Evolutionary conservation across 106 monocot species (phyloP), one percentile per base, ranked within the genome.

Genomic region (Dendrobium officinale): DNA sequence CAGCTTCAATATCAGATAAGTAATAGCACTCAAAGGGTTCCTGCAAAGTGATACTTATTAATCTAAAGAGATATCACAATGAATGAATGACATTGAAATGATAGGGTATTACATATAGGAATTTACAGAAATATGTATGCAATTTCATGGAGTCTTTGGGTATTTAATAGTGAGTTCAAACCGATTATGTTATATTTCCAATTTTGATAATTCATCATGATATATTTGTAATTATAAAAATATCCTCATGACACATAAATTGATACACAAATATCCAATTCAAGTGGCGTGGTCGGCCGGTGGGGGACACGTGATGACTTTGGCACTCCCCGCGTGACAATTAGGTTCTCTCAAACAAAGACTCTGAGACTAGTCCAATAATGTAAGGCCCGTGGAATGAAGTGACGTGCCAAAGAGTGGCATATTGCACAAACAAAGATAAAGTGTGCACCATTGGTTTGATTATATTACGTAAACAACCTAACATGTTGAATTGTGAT

Each of bases 21-120:
- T 94, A 55, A 76, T 95, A 99, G 90, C 95, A 91, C 80, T 99
- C 99, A 84, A 90, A 95, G 67, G 99, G 95, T 82, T 99, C 88
- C 99, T 97, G 90, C 79, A 87, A 81, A 85, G 81, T 58, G 47
- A 70, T 78, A 41, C 4, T 76, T 58, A 86, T 79, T 73, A 42
- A 26, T 73, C 9, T 44, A 74, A 61, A 37, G 70, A 31, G 37
- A 33, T 3, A 70, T 33, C 70, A 13, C 64, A 70, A 70, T 70
- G 16, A 70, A 70, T 33, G 0, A 70, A 70, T 70, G 37, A 37
- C 24, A 70, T 17, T 37, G 16, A 70, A 70, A 70, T 70, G 31
- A 70, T 22, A 70, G 29, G 4, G 16, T 70, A 37, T 70, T 29
- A n/a, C 15, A 70, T 37, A 70, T 13, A 70, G n/a, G 24, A 70